Percentiles rank a stretch among this genome's conserved stretches.
Evolutionary conservation across 2,329 filamentous ascomycete genomes (phyloP).

Genomic region (Biscogniauxia sp.): DNA sequence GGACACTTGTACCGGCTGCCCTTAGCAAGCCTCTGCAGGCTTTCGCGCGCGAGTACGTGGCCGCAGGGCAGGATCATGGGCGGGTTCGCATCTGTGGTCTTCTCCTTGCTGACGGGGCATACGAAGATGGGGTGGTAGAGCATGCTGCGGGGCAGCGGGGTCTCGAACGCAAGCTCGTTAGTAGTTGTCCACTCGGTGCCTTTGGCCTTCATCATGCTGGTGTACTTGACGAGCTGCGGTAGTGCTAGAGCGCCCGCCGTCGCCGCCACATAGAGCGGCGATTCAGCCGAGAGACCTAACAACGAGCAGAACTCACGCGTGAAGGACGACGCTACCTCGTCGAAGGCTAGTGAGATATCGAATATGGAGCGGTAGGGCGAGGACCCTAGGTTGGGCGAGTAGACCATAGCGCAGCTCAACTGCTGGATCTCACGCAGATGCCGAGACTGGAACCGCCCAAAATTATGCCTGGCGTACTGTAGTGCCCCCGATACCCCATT

Average conservation of each 20-base stretch:
- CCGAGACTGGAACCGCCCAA: constrained; percentile 69
- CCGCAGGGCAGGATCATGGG: constrained; percentile 97
- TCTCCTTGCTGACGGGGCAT: constrained; percentile 94
- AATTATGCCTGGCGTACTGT: constrained; percentile 72
- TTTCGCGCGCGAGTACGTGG: constrained; percentile 87
- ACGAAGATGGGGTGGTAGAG: constrained; percentile 96
- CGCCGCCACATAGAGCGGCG: constrained; percentile 86
- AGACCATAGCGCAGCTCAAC: constrained; percentile 79
- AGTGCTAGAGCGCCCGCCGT: constrained; percentile 92
- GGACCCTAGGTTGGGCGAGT: constrained; percentile 65
- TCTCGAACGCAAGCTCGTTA: constrained; percentile 82
- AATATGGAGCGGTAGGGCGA: constrained; percentile 83
- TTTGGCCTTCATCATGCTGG: constrained; percentile 81
- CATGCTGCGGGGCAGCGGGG: constrained; percentile 57
- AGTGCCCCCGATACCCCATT: constrained; percentile 66
- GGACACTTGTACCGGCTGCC: constrained; percentile 87
- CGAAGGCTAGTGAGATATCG: constrained; percentile 71
- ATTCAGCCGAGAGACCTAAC: constrained; percentile 84
- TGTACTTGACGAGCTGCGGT: constrained; percentile 84
- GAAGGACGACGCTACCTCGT: constrained; percentile 82
- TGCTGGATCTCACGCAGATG: constrained; percentile 79
- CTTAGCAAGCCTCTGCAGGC: constrained; percentile 75
- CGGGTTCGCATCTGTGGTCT: constrained; percentile 88
- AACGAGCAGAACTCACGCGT: constrained; percentile 93
- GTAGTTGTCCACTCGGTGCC: constrained; percentile 93